Conservation (phyloP, 495 filamentous ascomycete genomes). For the Articulospora tetracladia region DNA sequence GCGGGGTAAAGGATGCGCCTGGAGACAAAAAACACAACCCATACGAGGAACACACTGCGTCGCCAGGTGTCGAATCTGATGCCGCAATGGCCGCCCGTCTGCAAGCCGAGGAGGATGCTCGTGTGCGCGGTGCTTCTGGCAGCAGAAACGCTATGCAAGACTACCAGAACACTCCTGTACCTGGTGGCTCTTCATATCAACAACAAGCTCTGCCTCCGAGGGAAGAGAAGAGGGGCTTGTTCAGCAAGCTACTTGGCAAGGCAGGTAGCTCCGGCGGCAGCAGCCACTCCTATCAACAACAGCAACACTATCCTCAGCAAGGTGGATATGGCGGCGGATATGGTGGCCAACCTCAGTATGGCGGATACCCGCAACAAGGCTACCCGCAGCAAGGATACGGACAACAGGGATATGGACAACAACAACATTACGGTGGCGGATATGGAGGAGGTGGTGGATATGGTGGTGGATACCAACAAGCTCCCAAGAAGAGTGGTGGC, state of each 20-base stretch:
- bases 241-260: conserved; percentile 49
- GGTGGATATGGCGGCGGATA: conserved; percentile 16
- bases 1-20: conserved; percentile 28
- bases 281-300: conserved; percentile 13
- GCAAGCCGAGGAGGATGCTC: conserved; percentile 78
- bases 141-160: conserved; percentile 21
- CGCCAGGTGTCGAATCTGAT: conserved; percentile 57
- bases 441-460: conserved; percentile 30
- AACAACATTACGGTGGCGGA: conserved; percentile 27
- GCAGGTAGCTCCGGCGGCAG: conserved; percentile 13
- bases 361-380: conserved; percentile 14
- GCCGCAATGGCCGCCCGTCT: conserved; percentile 70
- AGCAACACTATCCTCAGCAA: conserved; percentile 19
- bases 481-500: conserved; percentile 29
- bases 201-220: conserved; percentile 24
- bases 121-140: conserved; percentile 32
- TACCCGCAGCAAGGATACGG: conserved; percentile 8
- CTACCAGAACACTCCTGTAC: conserved; percentile 26
- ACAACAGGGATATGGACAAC: conserved; percentile 13
- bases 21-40: conserved; percentile 53
- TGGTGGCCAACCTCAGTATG: conserved; percentile 3
- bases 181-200: conserved; percentile 25
- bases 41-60: conserved; percentile 44
- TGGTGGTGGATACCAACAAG: conserved; percentile 29
- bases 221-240: conserved; percentile 38